Evolutionary conservation across 306 rosid species (phyloP).

Genomic region (Boehmeria nivea): DNA sequence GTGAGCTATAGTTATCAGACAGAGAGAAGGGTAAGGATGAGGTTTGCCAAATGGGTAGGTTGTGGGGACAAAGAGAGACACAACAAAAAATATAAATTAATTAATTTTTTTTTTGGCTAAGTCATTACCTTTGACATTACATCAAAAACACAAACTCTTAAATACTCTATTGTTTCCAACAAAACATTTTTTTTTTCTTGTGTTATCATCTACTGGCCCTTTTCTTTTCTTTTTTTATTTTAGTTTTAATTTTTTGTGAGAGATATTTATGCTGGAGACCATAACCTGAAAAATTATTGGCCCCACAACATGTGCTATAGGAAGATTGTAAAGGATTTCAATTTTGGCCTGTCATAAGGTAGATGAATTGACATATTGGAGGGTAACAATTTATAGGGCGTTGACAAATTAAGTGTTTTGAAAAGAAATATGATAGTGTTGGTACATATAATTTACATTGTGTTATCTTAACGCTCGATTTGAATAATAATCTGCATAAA

Average conservation of each 20-base stretch:
- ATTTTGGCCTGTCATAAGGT: slow-evolving; percentile 12
- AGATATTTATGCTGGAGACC: background rate
- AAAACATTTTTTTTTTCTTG: background rate
- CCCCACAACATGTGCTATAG: slow-evolving; percentile 21
- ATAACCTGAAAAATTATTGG: background rate
- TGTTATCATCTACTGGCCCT: background rate
- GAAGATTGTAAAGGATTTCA: background rate
- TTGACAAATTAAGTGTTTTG: too few relatives aligned
- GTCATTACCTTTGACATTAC: slow-evolving; percentile 4
- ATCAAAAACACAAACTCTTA: background rate
- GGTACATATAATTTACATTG: too few relatives aligned
- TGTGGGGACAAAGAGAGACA: slow-evolving; percentile 6
- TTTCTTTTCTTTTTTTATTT: background rate
- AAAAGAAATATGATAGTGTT: too few relatives aligned
- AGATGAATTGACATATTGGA: slow-evolving; percentile 4
- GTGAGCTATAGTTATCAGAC: slow-evolving; percentile 12
- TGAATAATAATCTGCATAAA: too few relatives aligned
- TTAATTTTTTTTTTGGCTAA: background rate
- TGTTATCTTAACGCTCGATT: too few relatives aligned
- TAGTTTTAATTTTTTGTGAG: too few relatives aligned
- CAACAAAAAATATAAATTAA: background rate
- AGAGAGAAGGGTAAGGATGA: too few relatives aligned
- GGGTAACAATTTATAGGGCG: too few relatives aligned
- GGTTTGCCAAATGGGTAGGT: too few relatives aligned
- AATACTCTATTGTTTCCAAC: slow-evolving; percentile 9